These are phyloP conservation scores for Closterium sp. DNA, from an alignment of 139 green algal species.

Conservation along the genomic window DNA sequence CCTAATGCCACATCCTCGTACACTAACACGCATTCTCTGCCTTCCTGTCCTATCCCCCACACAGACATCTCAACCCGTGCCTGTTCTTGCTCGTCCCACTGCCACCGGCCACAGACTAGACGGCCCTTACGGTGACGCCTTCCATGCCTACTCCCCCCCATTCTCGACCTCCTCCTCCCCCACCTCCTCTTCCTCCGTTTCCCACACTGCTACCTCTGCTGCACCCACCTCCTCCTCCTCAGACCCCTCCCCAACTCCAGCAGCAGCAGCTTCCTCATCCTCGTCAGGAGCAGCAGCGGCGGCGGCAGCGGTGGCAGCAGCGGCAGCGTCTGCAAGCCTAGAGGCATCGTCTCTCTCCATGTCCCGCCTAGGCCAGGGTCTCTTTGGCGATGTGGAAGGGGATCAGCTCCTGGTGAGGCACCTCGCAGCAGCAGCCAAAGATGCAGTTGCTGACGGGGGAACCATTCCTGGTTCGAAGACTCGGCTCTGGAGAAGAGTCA, in stretches of 20 bases:
- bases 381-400: conserved; percentile 13
- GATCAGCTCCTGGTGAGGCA: conserved; percentile 30
- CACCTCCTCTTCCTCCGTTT: neutral
- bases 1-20: no score
- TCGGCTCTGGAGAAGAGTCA: conserved; percentile 39
- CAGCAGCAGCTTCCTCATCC: neutral
- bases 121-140: neutral
- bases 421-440: conserved; percentile 36
- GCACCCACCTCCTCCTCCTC: neutral
- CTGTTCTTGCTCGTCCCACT: neutral
- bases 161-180: no score
- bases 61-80: neutral
- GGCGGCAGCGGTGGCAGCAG: neutral
- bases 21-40: neutral
- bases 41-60: neutral
- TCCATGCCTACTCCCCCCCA: neutral
- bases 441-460: conserved; percentile 18
- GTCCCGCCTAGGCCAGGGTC: neutral
- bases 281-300: neutral
- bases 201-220: neutral
- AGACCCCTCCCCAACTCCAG: neutral
- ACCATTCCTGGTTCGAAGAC: conserved; percentile 37
- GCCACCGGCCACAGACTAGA: neutral
- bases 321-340: neutral
- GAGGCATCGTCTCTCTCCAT: neutral